Evolutionary conservation across 768 basidiomycete genomes (phyloP).

Genomic region (Kwoniella newhampshirensis): DNA sequence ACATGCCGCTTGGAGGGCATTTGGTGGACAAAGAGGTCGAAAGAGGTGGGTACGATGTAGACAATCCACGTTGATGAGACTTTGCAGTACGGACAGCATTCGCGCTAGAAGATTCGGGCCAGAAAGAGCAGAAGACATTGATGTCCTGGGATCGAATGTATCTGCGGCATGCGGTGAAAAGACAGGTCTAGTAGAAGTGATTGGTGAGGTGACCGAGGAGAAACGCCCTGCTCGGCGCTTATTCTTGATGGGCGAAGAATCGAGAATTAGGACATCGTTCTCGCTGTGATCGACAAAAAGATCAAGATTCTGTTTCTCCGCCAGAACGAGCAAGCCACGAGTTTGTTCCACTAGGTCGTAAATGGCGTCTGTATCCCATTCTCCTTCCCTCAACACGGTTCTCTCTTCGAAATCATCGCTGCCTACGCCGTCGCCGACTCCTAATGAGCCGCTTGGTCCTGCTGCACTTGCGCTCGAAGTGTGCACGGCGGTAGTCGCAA

Average conservation of each 20-base stretch:
- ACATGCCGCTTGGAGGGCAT: slow-evolving; percentile 69
- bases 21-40: slow-evolving; percentile 68
- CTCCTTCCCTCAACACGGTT: slow-evolving; percentile 18
- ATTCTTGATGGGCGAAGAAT: slow-evolving; percentile 14
- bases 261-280: not conserved
- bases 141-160: slow-evolving; percentile 3
- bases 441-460: slow-evolving; percentile 14
- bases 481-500: slow-evolving; percentile 20
- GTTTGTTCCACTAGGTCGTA: slow-evolving; percentile 39
- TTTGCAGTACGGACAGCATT: slow-evolving; percentile 53
- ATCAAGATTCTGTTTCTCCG: slow-evolving; percentile 35
- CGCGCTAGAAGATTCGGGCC: slow-evolving; percentile 57
- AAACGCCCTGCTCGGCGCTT: slow-evolving; percentile 29
- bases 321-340: slow-evolving; percentile 29
- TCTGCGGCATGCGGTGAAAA: slow-evolving; percentile 1
- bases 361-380: slow-evolving; percentile 30
- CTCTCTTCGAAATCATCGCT: slow-evolving; percentile 30
- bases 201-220: slow-evolving; percentile 55
- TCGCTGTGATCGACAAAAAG: slow-evolving; percentile 15
- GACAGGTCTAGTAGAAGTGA: slow-evolving; percentile 53
- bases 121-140: slow-evolving; percentile 10
- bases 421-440: slow-evolving; percentile 7
- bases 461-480: slow-evolving; percentile 8
- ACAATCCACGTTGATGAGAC: slow-evolving; percentile 68
- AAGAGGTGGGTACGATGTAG: slow-evolving; percentile 64